Percentiles rank a stretch among this genome's conserved stretches.
These are phyloP conservation scores for Echites panduratus DNA, from an alignment of 257 asterid genomes.

Conservation along the genomic window DNA sequence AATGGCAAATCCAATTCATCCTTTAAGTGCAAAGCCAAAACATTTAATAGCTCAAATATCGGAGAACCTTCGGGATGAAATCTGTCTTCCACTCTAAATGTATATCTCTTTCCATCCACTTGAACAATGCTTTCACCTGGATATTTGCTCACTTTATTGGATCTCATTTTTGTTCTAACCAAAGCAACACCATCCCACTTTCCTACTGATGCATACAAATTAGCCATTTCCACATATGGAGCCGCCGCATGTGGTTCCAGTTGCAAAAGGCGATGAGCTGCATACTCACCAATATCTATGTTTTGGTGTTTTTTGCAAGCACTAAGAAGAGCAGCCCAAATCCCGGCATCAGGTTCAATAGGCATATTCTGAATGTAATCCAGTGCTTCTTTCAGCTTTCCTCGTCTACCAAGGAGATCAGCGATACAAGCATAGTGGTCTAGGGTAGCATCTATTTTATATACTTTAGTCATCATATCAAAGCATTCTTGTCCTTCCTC, in stretches of 20 bases:
- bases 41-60: slow-evolving; percentile 30
- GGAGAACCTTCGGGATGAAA: slow-evolving; percentile 31
- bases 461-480: slow-evolving; percentile 34
- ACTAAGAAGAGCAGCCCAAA: slow-evolving; percentile 61
- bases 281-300: slow-evolving; percentile 46
- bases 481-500: slow-evolving; percentile 44
- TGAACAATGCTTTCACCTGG: slow-evolving; percentile 56
- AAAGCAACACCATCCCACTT: slow-evolving; percentile 52
- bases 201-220: slow-evolving; percentile 48
- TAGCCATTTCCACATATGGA: slow-evolving; percentile 70
- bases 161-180: slow-evolving; percentile 39
- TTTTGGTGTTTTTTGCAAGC: slow-evolving; percentile 57
- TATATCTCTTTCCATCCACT: slow-evolving; percentile 40
- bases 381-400: slow-evolving; percentile 54
- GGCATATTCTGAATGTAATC: slow-evolving; percentile 45
- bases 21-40: slow-evolving; percentile 43
- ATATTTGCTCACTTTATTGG: slow-evolving; percentile 39
- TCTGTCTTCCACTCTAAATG: slow-evolving; percentile 60
- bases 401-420: slow-evolving; percentile 58
- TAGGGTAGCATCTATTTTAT: slow-evolving; percentile 31
- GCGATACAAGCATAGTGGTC: slow-evolving; percentile 62
- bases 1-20: slow-evolving; percentile 23
- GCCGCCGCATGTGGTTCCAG: slow-evolving; percentile 58
- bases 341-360: slow-evolving; percentile 52
- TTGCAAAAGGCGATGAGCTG: slow-evolving; percentile 37